Percentiles rank a stretch among this genome's conserved stretches.
phyloP scores from a whole-genome alignment of 2,329 filamentous ascomycete genomes.

The Epicoccum nigrum region DNA sequence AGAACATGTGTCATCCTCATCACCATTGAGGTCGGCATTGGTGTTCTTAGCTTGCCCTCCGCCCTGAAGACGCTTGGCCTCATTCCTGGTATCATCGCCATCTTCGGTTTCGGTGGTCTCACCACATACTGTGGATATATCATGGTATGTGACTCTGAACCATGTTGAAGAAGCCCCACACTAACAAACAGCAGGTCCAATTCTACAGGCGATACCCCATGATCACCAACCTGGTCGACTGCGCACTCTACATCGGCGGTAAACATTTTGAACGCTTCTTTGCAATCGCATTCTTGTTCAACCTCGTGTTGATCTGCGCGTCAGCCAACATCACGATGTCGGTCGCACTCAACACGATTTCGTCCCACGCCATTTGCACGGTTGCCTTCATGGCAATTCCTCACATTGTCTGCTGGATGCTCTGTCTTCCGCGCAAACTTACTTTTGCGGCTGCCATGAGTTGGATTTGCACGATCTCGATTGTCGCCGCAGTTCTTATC shows the following conservation, averaged over 20 bases:
- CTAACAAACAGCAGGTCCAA: slow-evolving; percentile 12
- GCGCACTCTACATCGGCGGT: slow-evolving; percentile 34
- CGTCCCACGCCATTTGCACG: slow-evolving; percentile 66
- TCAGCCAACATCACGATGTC: slow-evolving; percentile 44
- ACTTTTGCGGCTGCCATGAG: slow-evolving; percentile 65
- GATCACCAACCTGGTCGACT: slow-evolving; percentile 40
- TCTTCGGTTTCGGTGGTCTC: slow-evolving; percentile 33
- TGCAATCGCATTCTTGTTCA: slow-evolving; percentile 33
- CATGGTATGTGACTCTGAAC: slow-evolving; percentile 4
- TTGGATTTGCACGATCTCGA: slow-evolving; percentile 63
- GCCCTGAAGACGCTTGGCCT: slow-evolving; percentile 37
- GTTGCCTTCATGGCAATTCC: slow-evolving; percentile 68
- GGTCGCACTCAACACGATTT: slow-evolving; percentile 70
- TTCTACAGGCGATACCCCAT: slow-evolving; percentile 37
- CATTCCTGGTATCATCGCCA: slow-evolving; percentile 40
- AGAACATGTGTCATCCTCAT: slow-evolving; percentile 38
- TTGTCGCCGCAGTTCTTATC: slow-evolving; percentile 67
- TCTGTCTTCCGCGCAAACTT: slow-evolving; percentile 67
- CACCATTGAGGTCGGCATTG: slow-evolving; percentile 41
- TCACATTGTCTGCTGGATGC: slow-evolving; percentile 63
- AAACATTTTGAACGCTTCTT: slow-evolving; percentile 36
- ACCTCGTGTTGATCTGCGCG: slow-evolving; percentile 37
- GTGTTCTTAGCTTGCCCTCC: slow-evolving; percentile 36
- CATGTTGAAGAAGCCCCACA: too few relatives aligned
- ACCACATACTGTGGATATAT: slow-evolving; percentile 39